Percentiles rank a stretch among this genome's conserved stretches.
Evolutionary conservation across 306 rosid genomes (phyloP).

Genomic region (Cicer pinnatifidum): DNA sequence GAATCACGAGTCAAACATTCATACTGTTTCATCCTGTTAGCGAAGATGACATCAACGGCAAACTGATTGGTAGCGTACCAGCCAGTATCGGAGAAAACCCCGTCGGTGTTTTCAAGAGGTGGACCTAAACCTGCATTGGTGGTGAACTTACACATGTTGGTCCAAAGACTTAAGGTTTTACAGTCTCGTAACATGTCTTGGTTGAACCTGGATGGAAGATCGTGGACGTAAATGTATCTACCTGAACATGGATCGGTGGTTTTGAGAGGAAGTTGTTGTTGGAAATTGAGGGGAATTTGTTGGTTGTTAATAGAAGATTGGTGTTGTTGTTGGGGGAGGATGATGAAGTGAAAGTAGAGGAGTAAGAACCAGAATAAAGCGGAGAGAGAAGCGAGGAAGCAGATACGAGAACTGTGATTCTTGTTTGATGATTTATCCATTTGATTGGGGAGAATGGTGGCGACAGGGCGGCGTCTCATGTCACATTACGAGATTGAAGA

Average conservation of each 20-base stretch:
- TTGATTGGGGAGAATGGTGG: slow-evolving; percentile 55
- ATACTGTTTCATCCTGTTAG: slow-evolving; percentile 89
- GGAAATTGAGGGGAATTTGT: slow-evolving; percentile 22
- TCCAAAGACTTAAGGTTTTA: slow-evolving; percentile 73
- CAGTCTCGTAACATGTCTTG: slow-evolving; percentile 91
- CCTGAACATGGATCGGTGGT: slow-evolving; percentile 89
- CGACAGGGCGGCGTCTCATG: slow-evolving; percentile 87
- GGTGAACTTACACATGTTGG: slow-evolving; percentile 96
- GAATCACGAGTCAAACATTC: slow-evolving; percentile 83
- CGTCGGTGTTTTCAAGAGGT: slow-evolving; percentile 78
- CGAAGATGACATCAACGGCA: slow-evolving; percentile 87
- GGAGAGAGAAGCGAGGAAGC: slow-evolving; percentile 68
- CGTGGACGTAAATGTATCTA: slow-evolving; percentile 84
- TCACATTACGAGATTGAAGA: slow-evolving; percentile 21
- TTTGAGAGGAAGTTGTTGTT: slow-evolving; percentile 53
- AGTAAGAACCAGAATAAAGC: slow-evolving; percentile 82
- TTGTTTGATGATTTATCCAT: slow-evolving; percentile 75
- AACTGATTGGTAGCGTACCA: slow-evolving; percentile 98
- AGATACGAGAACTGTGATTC: slow-evolving; percentile 62
- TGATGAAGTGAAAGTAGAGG: slow-evolving; percentile 76
- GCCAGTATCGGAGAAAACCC: slow-evolving; percentile 77
- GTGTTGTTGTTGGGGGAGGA: slow-evolving; percentile 57
- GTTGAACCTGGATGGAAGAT: slow-evolving; percentile 85
- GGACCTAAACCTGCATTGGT: slow-evolving; percentile 95
- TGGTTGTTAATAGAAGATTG: not conserved